Evolutionary conservation across 768 basidiomycete genomes (phyloP).

Genomic region (Tulasnella sp.): DNA sequence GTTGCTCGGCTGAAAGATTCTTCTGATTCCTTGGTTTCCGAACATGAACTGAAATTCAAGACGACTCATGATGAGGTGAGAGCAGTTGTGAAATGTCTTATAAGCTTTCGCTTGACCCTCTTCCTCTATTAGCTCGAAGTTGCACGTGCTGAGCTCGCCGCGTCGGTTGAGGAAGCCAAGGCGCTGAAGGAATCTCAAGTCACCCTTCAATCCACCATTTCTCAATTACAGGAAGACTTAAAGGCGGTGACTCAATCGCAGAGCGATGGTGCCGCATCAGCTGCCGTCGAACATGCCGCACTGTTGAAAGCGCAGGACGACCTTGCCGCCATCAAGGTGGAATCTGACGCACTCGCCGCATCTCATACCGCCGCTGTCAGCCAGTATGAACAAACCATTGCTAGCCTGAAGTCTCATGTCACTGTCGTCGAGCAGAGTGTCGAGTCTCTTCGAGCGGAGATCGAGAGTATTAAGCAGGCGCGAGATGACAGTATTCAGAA

Average conservation of each 20-base stretch:
- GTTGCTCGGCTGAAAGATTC: constrained; percentile 6
- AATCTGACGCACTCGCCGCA: constrained; percentile 38
- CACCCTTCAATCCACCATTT: constrained; percentile 41
- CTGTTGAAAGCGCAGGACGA: constrained; percentile 52
- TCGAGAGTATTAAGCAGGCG: constrained; percentile 43
- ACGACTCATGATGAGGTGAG: constrained; percentile 10
- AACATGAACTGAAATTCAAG: neutral
- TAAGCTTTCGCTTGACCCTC: neutral
- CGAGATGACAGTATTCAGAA: constrained; percentile 59
- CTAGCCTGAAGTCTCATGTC: constrained; percentile 16
- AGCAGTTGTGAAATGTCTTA: neutral
- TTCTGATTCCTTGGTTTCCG: constrained; percentile 6
- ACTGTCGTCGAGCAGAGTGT: constrained; percentile 17
- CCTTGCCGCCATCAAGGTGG: constrained; percentile 41
- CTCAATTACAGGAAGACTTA: constrained; percentile 36
- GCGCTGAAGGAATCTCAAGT: constrained; percentile 29
- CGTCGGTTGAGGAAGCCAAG: constrained; percentile 32
- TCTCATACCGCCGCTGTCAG: constrained; percentile 29
- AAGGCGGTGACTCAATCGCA: constrained; percentile 30
- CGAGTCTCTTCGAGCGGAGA: constrained; percentile 36
- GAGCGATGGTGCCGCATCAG: constrained; percentile 36
- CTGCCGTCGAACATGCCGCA: constrained; percentile 50
- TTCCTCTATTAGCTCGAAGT: constrained; percentile 25
- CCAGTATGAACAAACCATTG: constrained; percentile 13
- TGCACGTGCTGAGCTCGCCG: constrained; percentile 40